Conservation (phyloP, 2,329 filamentous ascomycete genomes). For the Exophiala calicioides region DNA sequence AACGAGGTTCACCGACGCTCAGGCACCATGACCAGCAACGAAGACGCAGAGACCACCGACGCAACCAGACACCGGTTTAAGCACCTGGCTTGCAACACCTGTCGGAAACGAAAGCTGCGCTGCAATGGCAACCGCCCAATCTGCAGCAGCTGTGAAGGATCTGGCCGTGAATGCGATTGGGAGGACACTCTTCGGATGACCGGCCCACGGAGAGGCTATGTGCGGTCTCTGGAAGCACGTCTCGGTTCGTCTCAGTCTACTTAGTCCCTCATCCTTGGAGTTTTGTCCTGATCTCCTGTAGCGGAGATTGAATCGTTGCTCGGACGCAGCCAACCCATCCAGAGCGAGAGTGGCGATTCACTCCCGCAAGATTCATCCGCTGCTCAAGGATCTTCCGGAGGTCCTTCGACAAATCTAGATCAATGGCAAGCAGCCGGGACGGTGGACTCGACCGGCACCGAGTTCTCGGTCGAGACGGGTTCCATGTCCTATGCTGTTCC, state of each 20-base stretch:
- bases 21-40: no score
- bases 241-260: conserved; percentile 1
- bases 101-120: conserved; percentile 5
- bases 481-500: not conserved
- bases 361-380: no score
- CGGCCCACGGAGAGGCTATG: conserved; percentile 9
- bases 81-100: conserved; percentile 8
- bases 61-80: conserved; percentile 1
- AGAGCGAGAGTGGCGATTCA: not conserved
- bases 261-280: not conserved
- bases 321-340: not conserved
- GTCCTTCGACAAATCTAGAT: not conserved
- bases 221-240: conserved; percentile 9
- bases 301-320: conserved; percentile 10
- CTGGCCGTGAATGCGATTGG: conserved; percentile 7
- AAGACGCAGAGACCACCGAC: no score
- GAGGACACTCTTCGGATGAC: conserved; percentile 8
- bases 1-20: no score
- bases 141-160: conserved; percentile 4
- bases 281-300: not conserved
- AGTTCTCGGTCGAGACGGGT: no score
- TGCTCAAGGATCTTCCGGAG: no score
- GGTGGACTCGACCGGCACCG: no score
- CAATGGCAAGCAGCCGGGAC: no score
- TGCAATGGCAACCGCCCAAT: conserved; percentile 4